Evolutionary conservation across 2,329 filamentous ascomycete species (phyloP), one percentile per base, ranked within the genome.

Genomic region (Alternaria sp.): DNA sequence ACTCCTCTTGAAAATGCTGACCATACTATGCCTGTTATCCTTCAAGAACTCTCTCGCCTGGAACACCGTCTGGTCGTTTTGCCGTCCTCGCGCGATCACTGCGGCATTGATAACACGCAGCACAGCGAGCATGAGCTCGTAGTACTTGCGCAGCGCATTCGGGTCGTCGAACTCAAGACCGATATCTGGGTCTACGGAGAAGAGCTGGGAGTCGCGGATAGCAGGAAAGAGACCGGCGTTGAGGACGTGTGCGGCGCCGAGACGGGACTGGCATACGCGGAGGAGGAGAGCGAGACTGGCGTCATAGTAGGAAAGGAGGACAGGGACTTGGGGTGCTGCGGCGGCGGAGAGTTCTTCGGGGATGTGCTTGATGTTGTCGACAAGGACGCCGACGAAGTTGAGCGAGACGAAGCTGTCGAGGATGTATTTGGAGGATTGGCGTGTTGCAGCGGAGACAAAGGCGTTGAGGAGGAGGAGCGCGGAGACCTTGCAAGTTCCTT

Each of bases 341-440:
- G 81, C 75, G 61, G 73, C 73, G 67, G 78, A 71, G 65, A 85
- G 80, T 67, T 97, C 94, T 11, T 87, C 81, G 64, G 94, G 88
- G 55, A 97, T 88, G 69, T 88, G 86, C 70, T 92, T 90, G 60
- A 99, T 87, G 55, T 93, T 93, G 80, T 98, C 95, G 56, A 99
- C 90, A 28, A 98, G 87, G 26, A 98, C 90, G 54, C 91, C 91
- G 54, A 97, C 87, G 77, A 97, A 97, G 81, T 99, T 99, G 50
- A 97, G 88, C 60, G 91, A 89, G 73, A 91, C 90, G 59, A 99
- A 87, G 28, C 89, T 85, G 67, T 96, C 92, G 15, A 97, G 88
- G 23, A 98, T 86, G 70, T 91, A 88, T 55, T 87, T 86, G 28
- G 91, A 92, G 53, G 89, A 86, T 73, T 95, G 91, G 36, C 88